A percentile compares a stretch with the other conserved stretches of the same genome.
Conservation (phyloP, 108 stramenopile species). For the Skeletonema grethae region DNA sequence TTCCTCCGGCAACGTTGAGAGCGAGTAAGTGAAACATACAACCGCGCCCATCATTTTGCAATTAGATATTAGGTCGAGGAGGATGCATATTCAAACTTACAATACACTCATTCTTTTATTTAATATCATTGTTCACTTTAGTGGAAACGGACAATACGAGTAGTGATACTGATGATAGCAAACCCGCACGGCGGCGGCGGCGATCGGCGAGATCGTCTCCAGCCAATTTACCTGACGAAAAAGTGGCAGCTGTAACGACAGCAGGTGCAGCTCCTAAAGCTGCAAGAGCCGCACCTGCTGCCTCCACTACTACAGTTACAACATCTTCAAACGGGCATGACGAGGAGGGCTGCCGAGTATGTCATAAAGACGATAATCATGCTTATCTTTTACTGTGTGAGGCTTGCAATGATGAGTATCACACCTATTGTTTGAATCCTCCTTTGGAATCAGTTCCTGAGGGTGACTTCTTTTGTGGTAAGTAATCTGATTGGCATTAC, state of each 20-base stretch:
- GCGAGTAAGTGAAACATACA: constrained; percentile 1
- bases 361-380: constrained; percentile 79
- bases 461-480: constrained; percentile 84
- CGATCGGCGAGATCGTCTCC: not conserved
- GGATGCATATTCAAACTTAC: not conserved
- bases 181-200: not conserved
- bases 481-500: constrained; percentile 22
- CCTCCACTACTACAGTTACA: not conserved
- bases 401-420: constrained; percentile 83
- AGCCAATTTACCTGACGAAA: not conserved
- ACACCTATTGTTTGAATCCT: constrained; percentile 74
- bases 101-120: not conserved
- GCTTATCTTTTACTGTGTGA: constrained; percentile 81
- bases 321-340: not conserved
- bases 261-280: not conserved
- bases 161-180: constrained; percentile 2
- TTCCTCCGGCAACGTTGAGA: constrained; percentile 1
- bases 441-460: constrained; percentile 68
- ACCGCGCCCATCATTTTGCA: not conserved
- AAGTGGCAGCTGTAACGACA: not conserved
- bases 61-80: not conserved
- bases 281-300: not conserved
- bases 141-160: not conserved
- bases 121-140: not conserved
- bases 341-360: constrained; percentile 68